Evolutionary conservation across 768 basidiomycete species (phyloP), one percentile per base, ranked within the genome.

Genomic region (Suillus bovinus): DNA sequence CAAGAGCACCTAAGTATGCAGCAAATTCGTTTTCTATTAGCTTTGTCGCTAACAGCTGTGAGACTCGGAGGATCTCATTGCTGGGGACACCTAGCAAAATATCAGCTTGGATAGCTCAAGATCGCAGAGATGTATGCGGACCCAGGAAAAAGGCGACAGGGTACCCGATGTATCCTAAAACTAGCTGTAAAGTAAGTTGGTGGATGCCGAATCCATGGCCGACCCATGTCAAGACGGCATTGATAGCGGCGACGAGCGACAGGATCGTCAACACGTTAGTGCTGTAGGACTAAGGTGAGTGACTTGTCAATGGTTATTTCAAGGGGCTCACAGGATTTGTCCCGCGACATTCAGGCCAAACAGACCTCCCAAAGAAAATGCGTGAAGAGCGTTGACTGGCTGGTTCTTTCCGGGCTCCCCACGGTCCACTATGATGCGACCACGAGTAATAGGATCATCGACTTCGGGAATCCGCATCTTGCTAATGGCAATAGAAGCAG

Each of bases 401-500:
- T 70, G 70, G 70, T 82, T 69, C 65, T 86, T 80, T 27, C 82
- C 76, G 39, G 82, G 76, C 54, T 83, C 78, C n/a, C 92, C 94
- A 65, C 91, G 88, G 73, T 93, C 91, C 61, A 95, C 82, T 55
- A 90, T 84, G 62, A 95, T 83, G 38, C 79, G 84, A 14, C 94
- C 94, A 38, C 90, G 89, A 33, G 94, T 95, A 49, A 94, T 84
- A 33, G 94, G 94, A 66, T 91, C 91, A 22, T 94, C 94, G 31
- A 81, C 73, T 77, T 96, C 94, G 0, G 94, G 94, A 38, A 88
- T 66, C 49, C 94, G 91, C 68, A 96, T 80, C 77, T 96, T 96
- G 72, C 88, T 90, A 69, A 96, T 94, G 2, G 94, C 85, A 72
- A 96, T 95, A 16, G 93, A 94, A 0, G 94, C 95, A 22, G 95